Percentiles rank a stretch among this genome's conserved stretches.
phyloP scores from a whole-genome alignment of 768 basidiomycete genomes.

The Exidia glandulosa region DNA sequence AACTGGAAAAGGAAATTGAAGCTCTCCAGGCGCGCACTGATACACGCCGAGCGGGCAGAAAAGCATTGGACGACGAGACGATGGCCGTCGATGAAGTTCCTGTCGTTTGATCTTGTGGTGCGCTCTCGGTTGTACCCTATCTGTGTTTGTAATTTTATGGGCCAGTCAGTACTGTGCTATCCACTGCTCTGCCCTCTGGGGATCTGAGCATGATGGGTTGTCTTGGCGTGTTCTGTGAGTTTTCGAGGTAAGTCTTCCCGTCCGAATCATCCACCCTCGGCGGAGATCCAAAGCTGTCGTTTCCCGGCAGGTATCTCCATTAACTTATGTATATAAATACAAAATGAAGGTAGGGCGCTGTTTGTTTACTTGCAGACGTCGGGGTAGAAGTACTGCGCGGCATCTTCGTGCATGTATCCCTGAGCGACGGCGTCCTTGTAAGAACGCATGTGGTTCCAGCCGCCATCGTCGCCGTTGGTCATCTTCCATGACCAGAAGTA shows the following conservation, averaged over 20 bases:
- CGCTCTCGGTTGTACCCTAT: too few relatives aligned
- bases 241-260: too few relatives aligned
- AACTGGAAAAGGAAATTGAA: not conserved
- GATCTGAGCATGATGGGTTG: too few relatives aligned
- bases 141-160: too few relatives aligned
- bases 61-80: not conserved
- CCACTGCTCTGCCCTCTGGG: too few relatives aligned
- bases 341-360: not conserved
- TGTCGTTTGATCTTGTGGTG: too few relatives aligned
- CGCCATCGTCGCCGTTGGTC: not conserved
- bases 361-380: not conserved
- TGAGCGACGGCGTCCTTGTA: not conserved
- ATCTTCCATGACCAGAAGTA: not conserved
- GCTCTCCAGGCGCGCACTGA: not conserved
- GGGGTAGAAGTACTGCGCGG: not conserved
- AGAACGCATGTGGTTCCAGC: not conserved
- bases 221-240: too few relatives aligned
- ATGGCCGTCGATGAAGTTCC: not conserved
- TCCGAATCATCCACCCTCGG: too few relatives aligned
- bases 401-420: not conserved
- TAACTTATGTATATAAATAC: too few relatives aligned
- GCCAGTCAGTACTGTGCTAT: too few relatives aligned
- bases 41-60: not conserved
- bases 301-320: too few relatives aligned
- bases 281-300: too few relatives aligned